Evolutionary conservation across 2,329 filamentous ascomycete genomes (phyloP), one percentile per base, ranked within the genome.

Genomic region (Torrubiella hemipterigena): DNA sequence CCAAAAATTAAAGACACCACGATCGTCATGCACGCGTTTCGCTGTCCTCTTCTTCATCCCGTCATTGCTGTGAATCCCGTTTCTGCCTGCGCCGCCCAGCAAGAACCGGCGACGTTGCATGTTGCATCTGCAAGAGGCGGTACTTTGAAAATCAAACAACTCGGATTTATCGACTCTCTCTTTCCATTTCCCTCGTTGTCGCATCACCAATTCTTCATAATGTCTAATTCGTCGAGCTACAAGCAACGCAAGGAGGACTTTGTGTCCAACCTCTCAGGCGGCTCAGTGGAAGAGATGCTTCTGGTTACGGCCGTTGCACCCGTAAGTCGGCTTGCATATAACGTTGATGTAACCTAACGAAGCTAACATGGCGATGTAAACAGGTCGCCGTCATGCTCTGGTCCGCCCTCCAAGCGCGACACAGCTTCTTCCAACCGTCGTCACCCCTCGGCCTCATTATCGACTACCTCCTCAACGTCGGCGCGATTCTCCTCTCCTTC

Each of bases 161-260:
- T n/a, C n/a, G n/a, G n/a, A n/a, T n/a, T n/a, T n/a, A n/a, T n/a
- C n/a, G 12, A 17, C 8, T 24, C 15, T 18, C 25, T 17, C 23
- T 10, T 28, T 13, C 20, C 18, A n/a, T 15, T 18, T 3, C 14
- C 26, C 10, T 14, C 5, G 26, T 30, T 32, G 30, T 23, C 33
- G 33, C 13, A 18, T 12, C 16, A 21, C 15, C 31, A 29, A 20
- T 34, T 37, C 37, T 31, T 40, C 41, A 41, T 34, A 41, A 62
- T 62, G 52, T 52, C 59, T 38, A 46, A 49, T 42, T 29, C 51
- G 20, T 55, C 56, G 36, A 78, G 69, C 57, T 94, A 95, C 65
- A 98, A 95, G 61, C 73, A 81, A 48, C 69, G 81, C 44, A 98
- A 98, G 63, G 87, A 93, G 65, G 85, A 85, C 50, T 94, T 94